Evolutionary conservation across 1,284 basidiomycete genomes (phyloP).

Genomic region (Heterobasidion occidentale): DNA sequence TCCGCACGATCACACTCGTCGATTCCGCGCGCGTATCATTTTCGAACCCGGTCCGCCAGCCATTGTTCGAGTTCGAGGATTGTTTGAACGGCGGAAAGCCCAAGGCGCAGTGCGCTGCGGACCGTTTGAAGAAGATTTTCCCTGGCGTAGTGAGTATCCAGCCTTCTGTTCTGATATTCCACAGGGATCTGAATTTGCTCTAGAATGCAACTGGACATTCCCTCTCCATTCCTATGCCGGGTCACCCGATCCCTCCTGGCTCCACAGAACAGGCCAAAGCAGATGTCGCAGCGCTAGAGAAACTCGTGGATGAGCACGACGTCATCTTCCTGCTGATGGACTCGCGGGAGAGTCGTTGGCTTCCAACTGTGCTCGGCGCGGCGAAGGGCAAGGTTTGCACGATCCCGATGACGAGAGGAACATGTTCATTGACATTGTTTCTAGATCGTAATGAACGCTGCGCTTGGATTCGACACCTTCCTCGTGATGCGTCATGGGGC

Average conservation of each 20-base stretch:
- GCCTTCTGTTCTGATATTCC: not conserved
- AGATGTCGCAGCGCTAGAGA: conserved; percentile 69
- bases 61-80: conserved; percentile 92
- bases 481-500: conserved; percentile 96
- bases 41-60: conserved; percentile 95
- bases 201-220: conserved; percentile 75
- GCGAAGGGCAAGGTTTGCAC: conserved; percentile 70
- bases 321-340: conserved; percentile 96
- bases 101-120: conserved; percentile 90
- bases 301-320: conserved; percentile 80
- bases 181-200: not conserved
- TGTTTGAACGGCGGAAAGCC: conserved; percentile 90
- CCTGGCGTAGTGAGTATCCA: conserved; percentile 76
- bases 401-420: not conserved
- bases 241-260: conserved; percentile 72
- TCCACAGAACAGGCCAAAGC: conserved; percentile 51
- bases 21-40: conserved; percentile 91
- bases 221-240: conserved; percentile 93
- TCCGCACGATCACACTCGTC: conserved; percentile 87
- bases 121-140: conserved; percentile 81
- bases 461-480: conserved; percentile 93
- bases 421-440: no score
- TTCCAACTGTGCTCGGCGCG: conserved; percentile 85
- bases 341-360: conserved; percentile 91
- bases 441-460: conserved; percentile 90